Evolutionary conservation across 2,329 filamentous ascomycete genomes (phyloP), one percentile per base, ranked within the genome.

Genomic region (Fusarium nygamai): DNA sequence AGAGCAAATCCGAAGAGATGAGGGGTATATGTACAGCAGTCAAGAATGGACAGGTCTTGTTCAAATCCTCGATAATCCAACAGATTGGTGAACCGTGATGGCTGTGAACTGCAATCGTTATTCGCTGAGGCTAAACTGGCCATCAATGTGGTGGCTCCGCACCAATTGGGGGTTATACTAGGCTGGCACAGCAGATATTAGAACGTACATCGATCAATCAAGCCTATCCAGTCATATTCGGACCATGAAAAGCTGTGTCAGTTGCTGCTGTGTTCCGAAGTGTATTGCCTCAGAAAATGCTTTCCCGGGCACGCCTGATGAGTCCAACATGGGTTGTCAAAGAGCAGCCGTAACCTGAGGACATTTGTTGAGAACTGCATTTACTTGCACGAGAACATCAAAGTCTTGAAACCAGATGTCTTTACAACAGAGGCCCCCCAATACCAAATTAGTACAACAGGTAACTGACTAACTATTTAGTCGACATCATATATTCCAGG

Each of bases 81-180:
- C 64, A 34, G 51, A 41, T 24, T 57, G 33, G 50, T 59, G 58
- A 56, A 69, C 60, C 34, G 33, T 67, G 53, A 69, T 63, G 64
- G 62, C 39, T 67, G 53, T 54, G 31, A 64, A 64, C 60, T 67
- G 60, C 64, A 54, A 48, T 44, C 61, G 64, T 72, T 65, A 76
- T 78, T 78, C 74, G 69, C 46, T 61, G 47, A 56, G 48, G 39
- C 43, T 46, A 46, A 69, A 66, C 58, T 20, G 29, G 54, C 48
- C 63, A 50, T 68, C 57, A 67, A 43, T 57, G n/a, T 36, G 64
- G 61, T 34, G 36, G 48, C 72, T 78, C 67, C 72, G 65, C 74
- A 68, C 56, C 51, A 47, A n/a, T 41, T 57, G 53, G 34, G 53
- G 41, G 50, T 16, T 56, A 34, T 27, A 41, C 48, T 44, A 66